These are phyloP conservation scores for Galerina marginata DNA, from an alignment of 768 basidiomycete species.

Conservation along the genomic window DNA sequence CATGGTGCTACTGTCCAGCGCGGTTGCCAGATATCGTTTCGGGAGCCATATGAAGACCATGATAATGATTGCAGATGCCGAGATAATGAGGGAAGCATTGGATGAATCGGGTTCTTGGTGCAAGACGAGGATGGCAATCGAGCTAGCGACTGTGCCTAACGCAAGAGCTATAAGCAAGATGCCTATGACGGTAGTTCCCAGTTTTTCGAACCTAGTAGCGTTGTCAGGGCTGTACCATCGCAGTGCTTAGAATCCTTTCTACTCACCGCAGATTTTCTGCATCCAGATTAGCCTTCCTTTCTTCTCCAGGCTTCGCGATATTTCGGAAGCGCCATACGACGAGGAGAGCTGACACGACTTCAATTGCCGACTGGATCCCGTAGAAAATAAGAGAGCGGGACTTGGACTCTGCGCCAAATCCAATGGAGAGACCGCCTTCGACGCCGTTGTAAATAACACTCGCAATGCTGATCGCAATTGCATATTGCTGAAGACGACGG, in stretches of 20 bases:
- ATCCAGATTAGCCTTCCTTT: slow-evolving; percentile 16
- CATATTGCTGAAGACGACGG: slow-evolving; percentile 40
- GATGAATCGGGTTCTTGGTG: slow-evolving; percentile 44
- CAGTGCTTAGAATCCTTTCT: no score
- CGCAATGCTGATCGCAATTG: slow-evolving; percentile 45
- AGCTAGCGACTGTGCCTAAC: slow-evolving; percentile 41
- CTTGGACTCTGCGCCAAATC: slow-evolving; percentile 49
- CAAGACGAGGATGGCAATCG: slow-evolving; percentile 38
- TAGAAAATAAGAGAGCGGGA: slow-evolving; percentile 53
- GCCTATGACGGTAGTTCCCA: slow-evolving; percentile 41
- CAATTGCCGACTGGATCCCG: slow-evolving; percentile 53
- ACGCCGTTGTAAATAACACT: slow-evolving; percentile 42
- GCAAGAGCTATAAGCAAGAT: slow-evolving; percentile 41
- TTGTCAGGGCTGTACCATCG: background rate
- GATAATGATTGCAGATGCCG: slow-evolving; percentile 42
- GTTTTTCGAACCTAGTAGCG: slow-evolving; percentile 33
- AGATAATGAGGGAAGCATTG: slow-evolving; percentile 47
- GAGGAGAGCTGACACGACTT: slow-evolving; percentile 48
- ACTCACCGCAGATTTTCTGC: slow-evolving; percentile 28
- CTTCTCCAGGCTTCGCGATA: slow-evolving; percentile 38
- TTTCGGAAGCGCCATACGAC: slow-evolving; percentile 51
- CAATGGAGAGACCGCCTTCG: slow-evolving; percentile 47
- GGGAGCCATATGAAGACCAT: slow-evolving; percentile 36
- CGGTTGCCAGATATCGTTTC: no score
- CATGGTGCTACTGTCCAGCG: no score